These are phyloP conservation scores for Coniosporium apollinis DNA, from an alignment of 495 filamentous ascomycete species.

Conservation along the genomic window DNA sequence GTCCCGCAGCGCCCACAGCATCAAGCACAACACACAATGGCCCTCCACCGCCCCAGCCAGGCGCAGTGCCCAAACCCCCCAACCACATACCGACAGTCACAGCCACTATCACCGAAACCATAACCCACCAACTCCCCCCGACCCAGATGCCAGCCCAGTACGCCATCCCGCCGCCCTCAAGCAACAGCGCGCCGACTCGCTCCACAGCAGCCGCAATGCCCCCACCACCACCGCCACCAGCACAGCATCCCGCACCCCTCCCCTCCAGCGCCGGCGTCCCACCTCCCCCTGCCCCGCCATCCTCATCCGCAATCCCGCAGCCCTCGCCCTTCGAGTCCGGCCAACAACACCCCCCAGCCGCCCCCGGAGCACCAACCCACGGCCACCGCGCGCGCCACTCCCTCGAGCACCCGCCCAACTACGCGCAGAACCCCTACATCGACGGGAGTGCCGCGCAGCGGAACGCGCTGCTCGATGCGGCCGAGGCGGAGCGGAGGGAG, in stretches of 20 bases:
- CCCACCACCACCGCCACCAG: neutral
- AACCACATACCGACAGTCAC: conserved; percentile 7
- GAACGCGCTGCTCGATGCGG: conserved; percentile 9
- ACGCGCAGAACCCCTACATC: conserved; percentile 38
- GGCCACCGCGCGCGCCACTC: conserved; percentile 11
- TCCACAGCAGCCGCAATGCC: conserved; percentile 7
- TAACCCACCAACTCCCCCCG: conserved; percentile 23
- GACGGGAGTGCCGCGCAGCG: conserved; percentile 22
- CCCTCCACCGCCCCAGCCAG: conserved; percentile 47
- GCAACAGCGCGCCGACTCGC: conserved; percentile 12
- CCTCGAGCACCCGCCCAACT: conserved; percentile 32
- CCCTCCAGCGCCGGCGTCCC: neutral
- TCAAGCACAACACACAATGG: conserved; percentile 16
- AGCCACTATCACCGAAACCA: conserved; percentile 39
- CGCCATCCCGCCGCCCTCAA: conserved; percentile 9
- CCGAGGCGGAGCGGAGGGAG: conserved; percentile 7
- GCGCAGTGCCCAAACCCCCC: conserved; percentile 27
- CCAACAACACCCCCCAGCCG: neutral
- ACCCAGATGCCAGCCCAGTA: conserved; percentile 7
- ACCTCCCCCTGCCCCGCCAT: neutral
- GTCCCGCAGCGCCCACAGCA: conserved; percentile 16
- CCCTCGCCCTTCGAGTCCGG: conserved; percentile 2
- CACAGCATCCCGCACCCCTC: no score
- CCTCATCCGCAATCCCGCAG: neutral
- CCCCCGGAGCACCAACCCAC: conserved; percentile 6